Evolutionary conservation across 495 filamentous ascomycete species (phyloP).

Genomic region (Sordaria brevicollis): DNA sequence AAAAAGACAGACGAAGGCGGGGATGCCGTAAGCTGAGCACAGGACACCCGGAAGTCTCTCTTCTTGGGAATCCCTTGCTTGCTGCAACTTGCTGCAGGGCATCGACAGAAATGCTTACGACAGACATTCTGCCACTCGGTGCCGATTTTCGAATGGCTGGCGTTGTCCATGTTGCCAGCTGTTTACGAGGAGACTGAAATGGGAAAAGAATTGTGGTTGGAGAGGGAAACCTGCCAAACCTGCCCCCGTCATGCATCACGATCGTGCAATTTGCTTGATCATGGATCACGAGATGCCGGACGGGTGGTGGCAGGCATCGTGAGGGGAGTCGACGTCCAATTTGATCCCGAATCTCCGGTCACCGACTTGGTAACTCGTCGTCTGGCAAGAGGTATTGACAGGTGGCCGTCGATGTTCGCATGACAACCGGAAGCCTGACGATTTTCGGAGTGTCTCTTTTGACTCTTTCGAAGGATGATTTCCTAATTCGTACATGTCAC

Average conservation of each 20-base stretch:
- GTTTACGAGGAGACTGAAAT: not conserved
- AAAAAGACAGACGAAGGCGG: not conserved
- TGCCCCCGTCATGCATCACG: not conserved
- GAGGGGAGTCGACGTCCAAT: not conserved
- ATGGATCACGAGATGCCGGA: not conserved
- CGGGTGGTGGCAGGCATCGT: not conserved
- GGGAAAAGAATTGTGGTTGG: not conserved
- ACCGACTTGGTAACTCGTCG: no score
- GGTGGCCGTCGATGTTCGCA: not conserved
- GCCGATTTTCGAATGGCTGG: not conserved
- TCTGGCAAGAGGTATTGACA: not conserved
- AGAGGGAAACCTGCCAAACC: not conserved
- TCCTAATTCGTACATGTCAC: not conserved
- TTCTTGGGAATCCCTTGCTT: not conserved
- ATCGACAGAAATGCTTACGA: not conserved
- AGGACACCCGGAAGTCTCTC: not conserved
- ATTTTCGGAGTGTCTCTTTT: not conserved
- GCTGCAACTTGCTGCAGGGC: not conserved
- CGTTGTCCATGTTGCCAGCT: not conserved
- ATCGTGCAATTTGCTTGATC: not conserved
- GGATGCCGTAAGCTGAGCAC: constrained; percentile 1
- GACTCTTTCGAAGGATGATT: not conserved
- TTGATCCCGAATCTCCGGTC: not conserved
- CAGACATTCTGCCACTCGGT: not conserved
- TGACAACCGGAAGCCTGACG: not conserved